Evolutionary conservation across 2,329 filamentous ascomycete genomes (phyloP), one percentile per base, ranked within the genome.

Genomic region (Pseudocercospora macadamiae): DNA sequence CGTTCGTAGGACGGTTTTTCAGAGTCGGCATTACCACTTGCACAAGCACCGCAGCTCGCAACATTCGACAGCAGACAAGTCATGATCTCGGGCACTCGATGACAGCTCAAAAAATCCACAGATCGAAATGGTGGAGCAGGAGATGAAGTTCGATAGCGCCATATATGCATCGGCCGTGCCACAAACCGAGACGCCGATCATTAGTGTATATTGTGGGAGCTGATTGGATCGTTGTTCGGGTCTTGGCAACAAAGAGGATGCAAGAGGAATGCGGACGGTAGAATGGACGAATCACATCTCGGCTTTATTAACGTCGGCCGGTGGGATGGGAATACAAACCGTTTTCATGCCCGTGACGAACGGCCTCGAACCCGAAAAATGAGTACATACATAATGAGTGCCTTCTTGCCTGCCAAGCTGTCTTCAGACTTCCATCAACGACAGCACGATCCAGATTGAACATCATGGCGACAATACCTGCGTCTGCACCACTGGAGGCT

Each of bases 381-480:
- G 21, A 25, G 42, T 21, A 25, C 42, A 26, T 45, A 45, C 19
- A 45, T 45, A 45, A 45, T 45, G 19, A 12, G 2, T 25, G 42
- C 42, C 42, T 26, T 45, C 25, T 21, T 23, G 19, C 19, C 23
- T 19, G 42, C 42, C 42, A 45, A 45, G 42, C 42, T 45, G 42
- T 25, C 25, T 6, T 21, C 6, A 26, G 6, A 25, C 23, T n/a
- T 19, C 16, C 47, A 49, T 28, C 26, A 30, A n/a, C 14, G 8
- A 10, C 45, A n/a, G 26, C 26, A 49, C 25, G 25, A 32, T 28
- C 26, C 45, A 49, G 45, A 25, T 30, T 45, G 45, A 56, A 21
- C 25, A 30, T 26, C 16, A 58, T 58, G 55, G 51, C 55, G 10
- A 54, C 49, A 14, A 44, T 58, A 28, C 51, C 55, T 34, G 51